phyloP scores from a whole-genome alignment of 306 rosid genomes.

The Mimosa pudica region DNA sequence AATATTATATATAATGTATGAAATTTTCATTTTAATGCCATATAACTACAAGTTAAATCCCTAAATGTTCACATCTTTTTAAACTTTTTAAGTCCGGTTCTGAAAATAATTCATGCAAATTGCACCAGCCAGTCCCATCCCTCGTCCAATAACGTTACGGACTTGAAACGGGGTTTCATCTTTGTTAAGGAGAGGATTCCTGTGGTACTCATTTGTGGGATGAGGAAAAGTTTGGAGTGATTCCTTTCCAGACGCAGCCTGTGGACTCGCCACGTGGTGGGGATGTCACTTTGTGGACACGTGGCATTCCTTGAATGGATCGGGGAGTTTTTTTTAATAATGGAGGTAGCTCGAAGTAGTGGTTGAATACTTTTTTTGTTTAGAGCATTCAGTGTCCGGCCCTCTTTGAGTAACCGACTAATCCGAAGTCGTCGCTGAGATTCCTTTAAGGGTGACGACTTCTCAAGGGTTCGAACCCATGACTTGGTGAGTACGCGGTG shows the following conservation, averaged over 20 bases:
- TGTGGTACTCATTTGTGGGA: background rate
- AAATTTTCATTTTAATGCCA: too few relatives aligned
- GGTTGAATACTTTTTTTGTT: background rate
- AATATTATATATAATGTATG: too few relatives aligned
- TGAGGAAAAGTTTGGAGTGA: background rate
- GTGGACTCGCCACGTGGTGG: background rate
- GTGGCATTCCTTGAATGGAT: background rate
- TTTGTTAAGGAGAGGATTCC: background rate
- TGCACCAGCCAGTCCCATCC: background rate
- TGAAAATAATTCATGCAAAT: too few relatives aligned
- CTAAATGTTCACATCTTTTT: too few relatives aligned
- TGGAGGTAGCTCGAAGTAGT: background rate
- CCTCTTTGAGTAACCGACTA: too few relatives aligned
- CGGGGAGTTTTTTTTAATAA: background rate
- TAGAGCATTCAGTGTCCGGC: too few relatives aligned
- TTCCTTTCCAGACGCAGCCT: background rate
- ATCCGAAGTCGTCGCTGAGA: too few relatives aligned
- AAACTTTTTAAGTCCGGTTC: too few relatives aligned
- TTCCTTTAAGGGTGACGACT: too few relatives aligned
- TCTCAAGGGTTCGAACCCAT: too few relatives aligned
- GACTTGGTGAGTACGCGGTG: too few relatives aligned
- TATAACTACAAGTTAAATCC: too few relatives aligned
- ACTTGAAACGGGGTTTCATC: constrained; percentile 2
- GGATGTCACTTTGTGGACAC: background rate
- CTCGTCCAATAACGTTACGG: background rate